Percentiles rank a stretch among this genome's conserved stretches.
Conservation (phyloP, 441 rosid genomes). For the Gossypium schwendimanii region DNA sequence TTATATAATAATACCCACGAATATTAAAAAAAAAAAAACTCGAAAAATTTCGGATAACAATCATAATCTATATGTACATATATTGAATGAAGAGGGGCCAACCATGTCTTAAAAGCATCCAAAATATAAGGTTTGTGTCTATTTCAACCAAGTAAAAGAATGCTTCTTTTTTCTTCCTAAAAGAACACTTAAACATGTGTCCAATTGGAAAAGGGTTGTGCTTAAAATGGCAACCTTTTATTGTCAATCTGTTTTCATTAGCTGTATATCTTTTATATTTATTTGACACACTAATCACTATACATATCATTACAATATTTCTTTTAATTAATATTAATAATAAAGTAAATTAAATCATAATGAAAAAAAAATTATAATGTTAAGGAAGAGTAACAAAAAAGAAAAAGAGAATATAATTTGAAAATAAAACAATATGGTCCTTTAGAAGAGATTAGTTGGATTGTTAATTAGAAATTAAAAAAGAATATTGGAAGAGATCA, state of each 20-base stretch:
- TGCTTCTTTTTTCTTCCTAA: not conserved
- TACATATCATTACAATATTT: not conserved
- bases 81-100: not conserved
- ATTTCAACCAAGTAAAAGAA: slow-evolving; percentile 20
- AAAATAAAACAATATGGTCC: too few species aligned
- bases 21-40: not conserved
- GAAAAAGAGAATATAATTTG: not conserved
- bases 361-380: not conserved
- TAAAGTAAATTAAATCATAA: not conserved
- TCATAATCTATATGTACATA: not conserved
- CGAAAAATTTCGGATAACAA: not conserved
- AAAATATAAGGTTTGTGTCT: slow-evolving; percentile 42
- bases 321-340: too few species aligned
- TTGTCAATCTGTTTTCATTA: slow-evolving; percentile 14
- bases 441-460: not conserved
- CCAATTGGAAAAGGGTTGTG: slow-evolving; percentile 22
- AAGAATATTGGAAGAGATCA: too few species aligned
- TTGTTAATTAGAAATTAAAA: not conserved
- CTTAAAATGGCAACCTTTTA: slow-evolving; percentile 29
- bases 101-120: slow-evolving; percentile 21
- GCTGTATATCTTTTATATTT: not conserved
- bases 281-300: not conserved
- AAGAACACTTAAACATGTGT: slow-evolving; percentile 26
- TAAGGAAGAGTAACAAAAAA: not conserved
- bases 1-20: not conserved